A percentile compares a stretch with the other conserved stretches of the same genome.
Evolutionary conservation across 202 grass and related monocot species (phyloP).

Genomic region (Schoenoplectus tabernaemontani): DNA sequence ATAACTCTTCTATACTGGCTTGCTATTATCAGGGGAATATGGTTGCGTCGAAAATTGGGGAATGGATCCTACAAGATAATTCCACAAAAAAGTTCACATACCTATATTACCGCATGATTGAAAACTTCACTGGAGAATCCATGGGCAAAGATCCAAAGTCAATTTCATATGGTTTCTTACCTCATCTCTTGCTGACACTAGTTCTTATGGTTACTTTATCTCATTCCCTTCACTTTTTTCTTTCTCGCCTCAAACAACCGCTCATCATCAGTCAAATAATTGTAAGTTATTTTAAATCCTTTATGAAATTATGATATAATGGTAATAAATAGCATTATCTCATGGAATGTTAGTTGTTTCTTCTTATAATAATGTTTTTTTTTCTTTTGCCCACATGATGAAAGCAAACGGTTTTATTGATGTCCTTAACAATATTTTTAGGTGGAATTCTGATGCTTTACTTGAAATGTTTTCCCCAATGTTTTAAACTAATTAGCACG

Average conservation of each 20-base stretch:
- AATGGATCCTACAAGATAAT: neutral
- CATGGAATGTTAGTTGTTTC: neutral
- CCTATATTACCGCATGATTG: neutral
- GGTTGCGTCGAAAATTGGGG: neutral
- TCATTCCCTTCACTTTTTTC: conserved; percentile 14
- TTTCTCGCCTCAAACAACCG: conserved; percentile 14
- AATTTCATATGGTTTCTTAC: neutral
- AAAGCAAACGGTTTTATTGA: too few relatives aligned
- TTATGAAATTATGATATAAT: neutral
- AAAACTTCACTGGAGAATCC: neutral
- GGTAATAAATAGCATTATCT: neutral
- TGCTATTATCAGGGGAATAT: neutral
- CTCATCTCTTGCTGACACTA: neutral
- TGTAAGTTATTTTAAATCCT: neutral
- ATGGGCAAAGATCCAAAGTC: neutral
- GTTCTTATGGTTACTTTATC: neutral
- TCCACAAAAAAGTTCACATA: neutral
- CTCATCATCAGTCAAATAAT: conserved; percentile 17
- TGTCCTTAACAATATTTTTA: neutral
- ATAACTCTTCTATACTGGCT: neutral
- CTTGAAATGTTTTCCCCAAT: neutral
- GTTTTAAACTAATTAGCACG: too few relatives aligned
- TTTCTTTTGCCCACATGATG: neutral
- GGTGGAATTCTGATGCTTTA: neutral
- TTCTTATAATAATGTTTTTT: neutral